phyloP scores from a whole-genome alignment of 345 rosid species.

The Anastatica hierochuntica region DNA sequence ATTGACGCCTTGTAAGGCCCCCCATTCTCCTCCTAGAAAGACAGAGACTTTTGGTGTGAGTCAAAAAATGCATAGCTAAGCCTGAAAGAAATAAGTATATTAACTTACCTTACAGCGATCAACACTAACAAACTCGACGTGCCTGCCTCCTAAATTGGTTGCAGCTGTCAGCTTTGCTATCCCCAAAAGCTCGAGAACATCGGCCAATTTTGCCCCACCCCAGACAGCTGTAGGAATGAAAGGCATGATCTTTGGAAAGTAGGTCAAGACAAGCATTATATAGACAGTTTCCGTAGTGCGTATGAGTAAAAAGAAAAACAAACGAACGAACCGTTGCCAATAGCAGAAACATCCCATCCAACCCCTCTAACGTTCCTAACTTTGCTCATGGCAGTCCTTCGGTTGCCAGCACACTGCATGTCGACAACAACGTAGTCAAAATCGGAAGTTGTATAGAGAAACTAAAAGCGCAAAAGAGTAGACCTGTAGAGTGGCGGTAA shows the following conservation, averaged over 20 bases:
- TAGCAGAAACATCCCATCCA: constrained; percentile 92
- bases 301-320: not conserved
- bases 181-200: constrained; percentile 79
- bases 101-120: constrained; percentile 85
- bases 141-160: constrained; percentile 63
- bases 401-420: constrained; percentile 89
- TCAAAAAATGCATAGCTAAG: not conserved
- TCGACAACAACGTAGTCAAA: not conserved
- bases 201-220: constrained; percentile 80
- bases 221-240: constrained; percentile 50
- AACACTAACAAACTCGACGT: constrained; percentile 92
- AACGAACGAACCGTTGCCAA: constrained; percentile 68
- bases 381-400: constrained; percentile 98
- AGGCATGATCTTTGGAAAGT: not conserved
- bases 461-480: not conserved
- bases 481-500: constrained; percentile 84
- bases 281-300: not conserved
- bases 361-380: constrained; percentile 71
- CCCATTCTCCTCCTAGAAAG: constrained; percentile 88
- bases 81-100: not conserved
- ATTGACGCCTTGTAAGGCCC: constrained; percentile 98
- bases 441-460: not conserved
- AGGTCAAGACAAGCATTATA: too few relatives aligned
- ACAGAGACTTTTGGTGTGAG: not conserved
- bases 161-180: constrained; percentile 45